phyloP scores from a whole-genome alignment of 225 moss, liverwort and hornwort genomes.

The Straminergon stramineum region DNA sequence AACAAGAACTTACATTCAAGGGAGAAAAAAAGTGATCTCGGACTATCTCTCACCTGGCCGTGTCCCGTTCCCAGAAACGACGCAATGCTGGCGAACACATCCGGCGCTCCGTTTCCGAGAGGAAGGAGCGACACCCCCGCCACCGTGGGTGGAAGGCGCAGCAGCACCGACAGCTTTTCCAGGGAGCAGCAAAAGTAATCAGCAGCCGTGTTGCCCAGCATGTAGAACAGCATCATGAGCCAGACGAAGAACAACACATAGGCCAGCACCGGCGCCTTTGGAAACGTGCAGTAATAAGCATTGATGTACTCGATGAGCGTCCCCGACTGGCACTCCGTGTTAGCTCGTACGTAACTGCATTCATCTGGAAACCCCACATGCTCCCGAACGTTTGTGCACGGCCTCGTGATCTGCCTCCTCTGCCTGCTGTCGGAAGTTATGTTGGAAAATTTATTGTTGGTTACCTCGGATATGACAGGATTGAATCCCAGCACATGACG shows the following conservation, averaged over 20 bases:
- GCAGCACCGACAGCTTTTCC: conserved; percentile 41
- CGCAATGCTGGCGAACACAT: conserved; percentile 60
- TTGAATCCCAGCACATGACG: conserved; percentile 25
- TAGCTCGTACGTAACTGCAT: conserved; percentile 49
- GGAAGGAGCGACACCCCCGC: conserved; percentile 64
- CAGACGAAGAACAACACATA: conserved; percentile 22
- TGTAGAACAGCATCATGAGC: conserved; percentile 52
- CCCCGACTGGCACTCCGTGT: conserved; percentile 52
- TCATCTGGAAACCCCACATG: conserved; percentile 43
- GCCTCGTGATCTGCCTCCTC: conserved; percentile 13
- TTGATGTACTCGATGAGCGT: conserved; percentile 44
- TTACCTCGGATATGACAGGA: neutral
- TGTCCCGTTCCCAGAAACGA: conserved; percentile 53
- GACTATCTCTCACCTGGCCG: conserved; percentile 22
- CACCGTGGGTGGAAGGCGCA: conserved; percentile 55
- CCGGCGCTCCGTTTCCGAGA: conserved; percentile 59
- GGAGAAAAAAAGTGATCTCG: neutral
- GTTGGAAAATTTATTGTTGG: neutral
- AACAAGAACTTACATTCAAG: too few species aligned
- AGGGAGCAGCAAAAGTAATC: conserved; percentile 60
- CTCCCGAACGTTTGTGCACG: conserved; percentile 41
- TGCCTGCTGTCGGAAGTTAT: neutral
- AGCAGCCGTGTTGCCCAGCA: conserved; percentile 64
- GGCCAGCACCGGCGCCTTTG: conserved; percentile 17
- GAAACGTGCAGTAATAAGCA: conserved; percentile 40